Evolutionary conservation across 179 eudicot genomes (phyloP), one percentile per base, ranked within the genome.

Genomic region (Drosera spatulata): DNA sequence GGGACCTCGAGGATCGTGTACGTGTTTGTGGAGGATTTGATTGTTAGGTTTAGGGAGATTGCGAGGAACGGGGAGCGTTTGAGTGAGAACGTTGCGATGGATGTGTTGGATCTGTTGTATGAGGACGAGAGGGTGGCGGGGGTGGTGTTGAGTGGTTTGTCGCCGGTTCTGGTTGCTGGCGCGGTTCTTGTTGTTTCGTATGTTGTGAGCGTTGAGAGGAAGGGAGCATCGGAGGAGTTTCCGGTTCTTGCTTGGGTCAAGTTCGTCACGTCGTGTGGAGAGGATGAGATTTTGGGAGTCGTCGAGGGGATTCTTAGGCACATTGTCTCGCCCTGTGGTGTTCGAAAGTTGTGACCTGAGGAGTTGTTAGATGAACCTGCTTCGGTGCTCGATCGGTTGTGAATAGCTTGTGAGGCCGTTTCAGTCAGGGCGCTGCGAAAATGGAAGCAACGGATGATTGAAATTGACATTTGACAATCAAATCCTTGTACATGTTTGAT

Each of bases 171-270:
- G 45, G 64, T 84, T 44, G 84, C 85, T 62, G 86, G 84, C 42
- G 81, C 75, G 7, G 47, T 86, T 46, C 40, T 91, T 75, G 96
- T 65, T 12, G 80, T 73, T 62, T 67, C 87, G 13, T 88, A 79
- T 62, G 75, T 77, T 46, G 81, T 85, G 41, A 69, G 85, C 4
- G 95, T 84, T 65, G 91, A 96, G 2, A 74, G 61, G 62, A 85
- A 84, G 71, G 65, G 41, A 63, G 73, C 70, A 22, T 22, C 33
- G 33, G 33, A 22, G 69, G 96, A 91, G 75, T 91, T 91, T 73
- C 91, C 98, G 49, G 63, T 88, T 45, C 64, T 88, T 72, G 69
- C 83, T 15, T 91, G 98, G 98, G 77, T 86, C 66, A 86, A 72
- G 60, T 81, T 79, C 66, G 87, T 75, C 14, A 81, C 75, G 56